phyloP scores from a whole-genome alignment of 345 rosid genomes.

The Nasturtium officinale region DNA sequence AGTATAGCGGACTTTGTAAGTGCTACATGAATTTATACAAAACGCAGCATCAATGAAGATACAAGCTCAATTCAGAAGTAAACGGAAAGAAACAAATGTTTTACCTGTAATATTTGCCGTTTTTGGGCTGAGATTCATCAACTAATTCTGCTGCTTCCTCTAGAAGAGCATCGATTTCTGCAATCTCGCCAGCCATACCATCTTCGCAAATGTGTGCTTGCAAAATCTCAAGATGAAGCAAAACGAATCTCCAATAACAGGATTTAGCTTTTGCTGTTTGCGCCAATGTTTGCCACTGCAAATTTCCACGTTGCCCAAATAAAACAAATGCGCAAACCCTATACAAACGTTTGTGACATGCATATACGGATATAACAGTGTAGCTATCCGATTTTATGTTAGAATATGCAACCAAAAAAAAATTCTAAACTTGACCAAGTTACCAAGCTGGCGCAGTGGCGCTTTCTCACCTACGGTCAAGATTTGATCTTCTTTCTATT shows the following conservation, averaged over 20 bases:
- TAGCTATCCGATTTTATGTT: neutral
- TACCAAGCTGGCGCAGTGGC: neutral
- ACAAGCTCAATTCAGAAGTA: neutral
- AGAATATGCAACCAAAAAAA: neutral
- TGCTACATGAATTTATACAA: constrained; percentile 47
- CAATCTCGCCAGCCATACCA: constrained; percentile 56
- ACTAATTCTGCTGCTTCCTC: constrained; percentile 99
- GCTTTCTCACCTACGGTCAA: neutral
- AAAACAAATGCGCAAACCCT: constrained; percentile 27
- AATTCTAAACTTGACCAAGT: neutral
- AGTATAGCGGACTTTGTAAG: constrained; percentile 66
- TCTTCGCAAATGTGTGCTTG: constrained; percentile 69
- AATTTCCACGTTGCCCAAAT: constrained; percentile 15
- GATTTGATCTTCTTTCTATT: neutral
- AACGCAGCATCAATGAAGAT: neutral
- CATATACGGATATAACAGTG: constrained; percentile 1
- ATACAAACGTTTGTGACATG: neutral
- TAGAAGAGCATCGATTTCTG: constrained; percentile 78
- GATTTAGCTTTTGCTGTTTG: constrained; percentile 68
- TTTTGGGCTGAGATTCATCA: constrained; percentile 69
- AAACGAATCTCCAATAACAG: constrained; percentile 92
- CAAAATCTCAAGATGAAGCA: constrained; percentile 69
- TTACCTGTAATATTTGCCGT: constrained; percentile 87
- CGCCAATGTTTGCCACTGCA: constrained; percentile 90
- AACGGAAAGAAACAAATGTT: neutral